phyloP scores from a whole-genome alignment of 2,329 filamentous ascomycete species.

The Akanthomyces dipterigenus region DNA sequence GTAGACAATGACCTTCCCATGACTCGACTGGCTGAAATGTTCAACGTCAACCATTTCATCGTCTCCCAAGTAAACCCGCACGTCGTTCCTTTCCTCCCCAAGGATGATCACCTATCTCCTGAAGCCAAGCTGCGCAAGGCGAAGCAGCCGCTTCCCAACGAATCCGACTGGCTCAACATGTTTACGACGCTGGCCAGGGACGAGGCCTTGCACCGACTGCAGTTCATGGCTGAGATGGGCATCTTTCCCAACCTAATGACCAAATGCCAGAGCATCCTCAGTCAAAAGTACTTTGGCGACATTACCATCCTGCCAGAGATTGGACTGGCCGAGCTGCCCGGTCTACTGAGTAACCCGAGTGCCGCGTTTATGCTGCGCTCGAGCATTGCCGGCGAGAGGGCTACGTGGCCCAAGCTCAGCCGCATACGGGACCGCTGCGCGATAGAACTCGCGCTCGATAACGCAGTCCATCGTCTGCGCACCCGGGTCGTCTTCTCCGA shows the following conservation, averaged over 20 bases:
- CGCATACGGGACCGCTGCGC: slow-evolving; percentile 81
- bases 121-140: slow-evolving; percentile 21
- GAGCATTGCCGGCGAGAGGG: slow-evolving; percentile 70
- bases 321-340: slow-evolving; percentile 63
- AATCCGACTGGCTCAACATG: slow-evolving; percentile 55
- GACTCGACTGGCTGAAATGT: slow-evolving; percentile 85
- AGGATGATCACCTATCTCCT: slow-evolving; percentile 56
- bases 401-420: slow-evolving; percentile 86
- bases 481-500: slow-evolving; percentile 63
- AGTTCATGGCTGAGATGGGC: slow-evolving; percentile 72
- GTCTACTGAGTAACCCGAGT: slow-evolving; percentile 77
- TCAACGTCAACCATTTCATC: slow-evolving; percentile 97
- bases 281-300: slow-evolving; percentile 87
- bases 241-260: slow-evolving; percentile 72
- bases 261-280: slow-evolving; percentile 74
- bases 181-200: slow-evolving; percentile 69
- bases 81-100: slow-evolving; percentile 76
- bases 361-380: slow-evolving; percentile 78
- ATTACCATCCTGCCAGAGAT: slow-evolving; percentile 89
- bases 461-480: slow-evolving; percentile 62
- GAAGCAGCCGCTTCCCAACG: slow-evolving; percentile 26
- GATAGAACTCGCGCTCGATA: slow-evolving; percentile 78
- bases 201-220: slow-evolving; percentile 73
- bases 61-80: slow-evolving; percentile 96
- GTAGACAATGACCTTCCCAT: slow-evolving; percentile 93